These are phyloP conservation scores for Agapanthus africanus DNA, from an alignment of 106 monocot species.

Conservation along the genomic window DNA sequence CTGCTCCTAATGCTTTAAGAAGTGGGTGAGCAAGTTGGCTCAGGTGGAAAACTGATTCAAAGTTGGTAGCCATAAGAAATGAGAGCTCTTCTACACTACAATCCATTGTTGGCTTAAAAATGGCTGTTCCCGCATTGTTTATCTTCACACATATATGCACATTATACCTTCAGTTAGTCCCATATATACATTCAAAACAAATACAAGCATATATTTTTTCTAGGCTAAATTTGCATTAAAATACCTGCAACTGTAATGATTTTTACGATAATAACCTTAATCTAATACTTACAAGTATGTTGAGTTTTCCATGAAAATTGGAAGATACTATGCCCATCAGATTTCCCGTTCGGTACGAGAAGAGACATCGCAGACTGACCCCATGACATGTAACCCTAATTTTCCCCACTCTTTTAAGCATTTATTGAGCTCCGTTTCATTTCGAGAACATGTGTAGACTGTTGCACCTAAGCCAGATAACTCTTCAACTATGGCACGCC, in stretches of 20 bases:
- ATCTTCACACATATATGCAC: slow-evolving; percentile 20
- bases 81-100: slow-evolving; percentile 19
- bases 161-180: too few relatives aligned
- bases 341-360: neutral
- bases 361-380: neutral
- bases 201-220: too few relatives aligned
- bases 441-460: neutral
- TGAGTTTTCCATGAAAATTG: neutral
- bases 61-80: slow-evolving; percentile 27
- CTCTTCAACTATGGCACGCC: neutral
- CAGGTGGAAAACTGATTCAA: slow-evolving; percentile 51
- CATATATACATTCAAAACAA: too few relatives aligned
- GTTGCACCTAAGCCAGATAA: neutral
- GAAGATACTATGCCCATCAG: neutral
- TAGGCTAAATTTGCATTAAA: neutral
- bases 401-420: neutral
- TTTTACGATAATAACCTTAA: neutral
- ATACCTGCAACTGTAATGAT: neutral
- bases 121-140: slow-evolving; percentile 24
- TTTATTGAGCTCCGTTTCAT: neutral
- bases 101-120: slow-evolving; percentile 15
- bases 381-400: neutral
- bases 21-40: slow-evolving; percentile 53
- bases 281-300: neutral
- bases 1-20: slow-evolving; percentile 35